Evolutionary conservation across 805 yeast species (phyloP).

Genomic region (Saturnispora hagleri): DNA sequence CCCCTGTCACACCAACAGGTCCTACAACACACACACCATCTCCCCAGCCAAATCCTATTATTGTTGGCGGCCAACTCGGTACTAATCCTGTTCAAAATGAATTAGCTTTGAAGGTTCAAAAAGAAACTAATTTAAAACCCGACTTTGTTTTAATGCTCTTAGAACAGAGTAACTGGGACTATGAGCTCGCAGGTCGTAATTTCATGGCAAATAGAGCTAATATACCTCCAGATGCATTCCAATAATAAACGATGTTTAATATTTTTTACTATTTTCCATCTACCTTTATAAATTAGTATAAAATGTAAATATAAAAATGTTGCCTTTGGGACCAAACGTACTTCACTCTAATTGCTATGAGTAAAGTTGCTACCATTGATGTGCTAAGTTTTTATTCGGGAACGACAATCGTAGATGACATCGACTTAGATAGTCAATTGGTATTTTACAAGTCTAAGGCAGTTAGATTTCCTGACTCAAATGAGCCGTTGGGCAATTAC

Average conservation of each 20-base stretch:
- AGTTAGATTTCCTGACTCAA: not conserved
- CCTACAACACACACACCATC: slow-evolving; percentile 7
- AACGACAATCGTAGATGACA: not conserved
- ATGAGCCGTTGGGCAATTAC: not conserved
- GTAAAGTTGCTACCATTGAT: not conserved
- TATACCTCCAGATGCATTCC: slow-evolving; percentile 49
- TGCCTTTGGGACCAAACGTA: not conserved
- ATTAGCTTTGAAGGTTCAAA: slow-evolving; percentile 52
- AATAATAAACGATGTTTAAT: not conserved
- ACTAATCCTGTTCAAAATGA: slow-evolving; percentile 51
- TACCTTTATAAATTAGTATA: not conserved
- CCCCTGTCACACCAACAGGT: slow-evolving; percentile 3
- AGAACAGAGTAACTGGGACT: slow-evolving; percentile 83
- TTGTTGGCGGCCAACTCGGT: slow-evolving; percentile 35
- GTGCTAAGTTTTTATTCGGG: not conserved
- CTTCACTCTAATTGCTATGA: not conserved
- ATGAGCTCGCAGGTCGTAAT: slow-evolving; percentile 54
- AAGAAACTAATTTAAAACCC: slow-evolving; percentile 67
- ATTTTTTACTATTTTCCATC: not conserved
- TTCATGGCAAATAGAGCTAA: slow-evolving; percentile 53
- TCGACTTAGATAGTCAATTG: not conserved
- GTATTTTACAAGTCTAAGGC: slow-evolving; percentile 7
- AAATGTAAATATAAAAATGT: not conserved
- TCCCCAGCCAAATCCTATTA: slow-evolving; percentile 8
- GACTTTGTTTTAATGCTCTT: slow-evolving; percentile 76